Evolutionary conservation across 129 eudicot species (phyloP), one percentile per base, ranked within the genome.

Genomic region (Calendula officinalis): DNA sequence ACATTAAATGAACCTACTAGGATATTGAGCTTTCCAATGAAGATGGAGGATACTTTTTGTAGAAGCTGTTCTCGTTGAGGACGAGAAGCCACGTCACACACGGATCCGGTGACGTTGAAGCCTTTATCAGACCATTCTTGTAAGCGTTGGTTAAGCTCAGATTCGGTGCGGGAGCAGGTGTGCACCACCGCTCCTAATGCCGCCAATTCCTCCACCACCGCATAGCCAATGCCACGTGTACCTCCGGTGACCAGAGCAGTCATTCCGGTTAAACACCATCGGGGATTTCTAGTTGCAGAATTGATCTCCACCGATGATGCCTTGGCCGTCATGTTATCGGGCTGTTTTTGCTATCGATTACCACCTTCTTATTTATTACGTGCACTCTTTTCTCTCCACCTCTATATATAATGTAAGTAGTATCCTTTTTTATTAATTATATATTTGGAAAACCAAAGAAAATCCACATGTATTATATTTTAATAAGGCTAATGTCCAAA

Each of bases 161-260:
- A 2, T 8, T 10, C 39, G 40, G 30, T 11, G 3, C 40, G 60
- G 2, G 60, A 32, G 39, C 60, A 54, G 1, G 60, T 54, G 60
- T 54, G 40, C 2, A 54, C 60, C 11, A 38, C 60, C 10, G 60
- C 60, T 0, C 60, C 60, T 54, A 54, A 12, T 14, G 30, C 39
- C 3, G 39, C 39, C 12, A 54, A 12, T 32, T 54, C 60, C 16
- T 27, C 60, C 11, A 54, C 60, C 40, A 54, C 60, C 27, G 60
- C 40, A 1, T 9, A 32, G 5, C 60, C 40, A 32, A 54, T 54
- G 1, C 60, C 60, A 32, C 16, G 39, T 32, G 60, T 54, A 54
- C 60, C 60, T 9, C 60, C 60, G 3, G 60, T 54, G 40, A 54
- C 40, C 8, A 54, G 60, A 6, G 60, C 60, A 3, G 60, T 54